Evolutionary conservation across 345 rosid genomes (phyloP), one percentile per base, ranked within the genome.

Genomic region (Heritiera fomes): DNA sequence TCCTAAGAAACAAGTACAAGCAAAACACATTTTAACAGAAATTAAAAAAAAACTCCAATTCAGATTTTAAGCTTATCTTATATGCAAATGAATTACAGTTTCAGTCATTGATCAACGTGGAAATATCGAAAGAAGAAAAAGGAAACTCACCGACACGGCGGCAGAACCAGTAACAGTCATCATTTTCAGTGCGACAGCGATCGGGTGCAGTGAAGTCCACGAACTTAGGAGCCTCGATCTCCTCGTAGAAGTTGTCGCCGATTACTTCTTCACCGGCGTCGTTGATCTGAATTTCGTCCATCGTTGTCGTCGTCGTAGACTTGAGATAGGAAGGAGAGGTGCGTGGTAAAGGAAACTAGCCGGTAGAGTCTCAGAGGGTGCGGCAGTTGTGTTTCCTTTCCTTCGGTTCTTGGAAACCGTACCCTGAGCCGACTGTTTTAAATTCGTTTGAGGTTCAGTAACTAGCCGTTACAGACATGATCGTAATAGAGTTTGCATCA

Each of bases 131-230:
- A 40, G 17, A 23, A 72, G 28, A 15, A 32, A 14, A 45, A 40
- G 64, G 73, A 60, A 61, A 88, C 92, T 75, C 28, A 91, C 98
- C 98, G 66, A 89, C 94, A 47, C 99, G 93, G 60, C 82, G 83
- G 82, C 98, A 96, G 87, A 96, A 96, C 99, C 99, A 96, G 90
- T 85, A 90, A 77, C 97, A 90, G 79, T 96, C 99, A 6, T 91
- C 93, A 34, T 75, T 3, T 1, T 83, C 85, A 0, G 91, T 87
- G 79, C 75, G 78, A 63, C 77, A 71, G 61, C 80, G 92, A 64
- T 94, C 98, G 30, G 93, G 93, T 18, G 93, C 89, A 69, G 84
- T 83, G 84, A 96, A 91, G 87, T 96, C 98, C 45, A 92, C 97
- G 80, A 92, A 96, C 92, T 92, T 92, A 1, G 99, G 99, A 10